Evolutionary conservation across 306 rosid species (phyloP).

Genomic region (Begonia peltatifolia): DNA sequence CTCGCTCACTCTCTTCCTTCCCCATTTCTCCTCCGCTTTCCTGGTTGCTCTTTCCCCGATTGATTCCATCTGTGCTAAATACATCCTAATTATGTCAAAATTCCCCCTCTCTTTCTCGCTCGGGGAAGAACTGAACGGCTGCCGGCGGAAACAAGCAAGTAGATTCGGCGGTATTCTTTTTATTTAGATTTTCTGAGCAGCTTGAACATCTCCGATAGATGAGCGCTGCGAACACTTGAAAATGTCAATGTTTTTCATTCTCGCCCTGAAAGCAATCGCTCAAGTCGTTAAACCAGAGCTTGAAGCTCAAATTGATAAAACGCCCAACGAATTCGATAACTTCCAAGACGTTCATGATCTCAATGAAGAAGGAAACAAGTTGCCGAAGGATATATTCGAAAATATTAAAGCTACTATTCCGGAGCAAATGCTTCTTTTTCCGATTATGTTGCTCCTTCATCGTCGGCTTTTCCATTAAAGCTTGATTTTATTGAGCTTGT

Average conservation of each 20-base stretch:
- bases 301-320: slow-evolving; percentile 33
- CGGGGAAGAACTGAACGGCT: slow-evolving; percentile 67
- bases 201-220: slow-evolving; percentile 65
- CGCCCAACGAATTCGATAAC: slow-evolving; percentile 46
- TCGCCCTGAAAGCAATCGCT: slow-evolving; percentile 44
- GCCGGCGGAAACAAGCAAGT: slow-evolving; percentile 30
- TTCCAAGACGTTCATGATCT: slow-evolving; percentile 44
- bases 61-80: no score
- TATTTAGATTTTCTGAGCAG: slow-evolving; percentile 17
- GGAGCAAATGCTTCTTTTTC: slow-evolving; percentile 15
- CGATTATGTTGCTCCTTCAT: no score
- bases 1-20: no score
- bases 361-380: slow-evolving; percentile 54
- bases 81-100: no score
- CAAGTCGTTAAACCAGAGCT: slow-evolving; percentile 59
- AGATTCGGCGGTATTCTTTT: not conserved
- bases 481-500: no score
- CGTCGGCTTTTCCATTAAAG: no score
- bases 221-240: slow-evolving; percentile 73
- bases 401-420: slow-evolving; percentile 34
- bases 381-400: slow-evolving; percentile 31
- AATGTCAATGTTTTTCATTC: slow-evolving; percentile 56
- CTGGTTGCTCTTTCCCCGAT: no score
- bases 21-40: no score
- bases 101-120: no score